Conservation (phyloP, 257 asterid species). For the Ophiorrhiza pumila region DNA sequence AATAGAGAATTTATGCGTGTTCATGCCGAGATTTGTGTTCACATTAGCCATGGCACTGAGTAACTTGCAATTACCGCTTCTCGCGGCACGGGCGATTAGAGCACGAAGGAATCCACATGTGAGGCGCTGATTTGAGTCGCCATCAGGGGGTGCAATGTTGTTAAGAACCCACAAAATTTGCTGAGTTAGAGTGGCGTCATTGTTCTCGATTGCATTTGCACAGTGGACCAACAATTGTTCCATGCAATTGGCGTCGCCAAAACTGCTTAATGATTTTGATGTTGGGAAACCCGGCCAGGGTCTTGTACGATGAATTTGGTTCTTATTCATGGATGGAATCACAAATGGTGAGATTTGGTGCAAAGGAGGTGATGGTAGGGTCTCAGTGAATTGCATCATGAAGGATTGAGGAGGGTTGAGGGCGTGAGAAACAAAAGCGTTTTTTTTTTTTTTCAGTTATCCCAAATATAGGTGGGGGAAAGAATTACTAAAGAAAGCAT, state of each 20-base stretch:
- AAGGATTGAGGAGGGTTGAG: conserved; percentile 1
- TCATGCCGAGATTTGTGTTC: conserved; percentile 29
- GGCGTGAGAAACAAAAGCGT: not conserved
- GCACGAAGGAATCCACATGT: conserved; percentile 89
- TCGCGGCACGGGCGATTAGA: conserved; percentile 73
- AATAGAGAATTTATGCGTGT: conserved; percentile 63
- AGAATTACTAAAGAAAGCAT: not conserved
- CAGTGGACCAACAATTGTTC: conserved; percentile 86
- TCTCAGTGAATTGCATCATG: conserved; percentile 73
- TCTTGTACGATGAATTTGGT: conserved; percentile 29
- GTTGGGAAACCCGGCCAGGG: conserved; percentile 70
- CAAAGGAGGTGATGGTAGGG: conserved; percentile 31
- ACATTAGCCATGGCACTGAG: conserved; percentile 52
- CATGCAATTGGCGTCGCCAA: conserved; percentile 88
- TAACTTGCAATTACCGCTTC: conserved; percentile 55
- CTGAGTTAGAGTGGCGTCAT: conserved; percentile 87
- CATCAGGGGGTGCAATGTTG: conserved; percentile 94
- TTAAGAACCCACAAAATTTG: conserved; percentile 94
- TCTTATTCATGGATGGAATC: conserved; percentile 31
- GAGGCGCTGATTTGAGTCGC: conserved; percentile 90
- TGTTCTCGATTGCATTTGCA: conserved; percentile 77
- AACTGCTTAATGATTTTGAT: conserved; percentile 35
- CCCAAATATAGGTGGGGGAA: not conserved
- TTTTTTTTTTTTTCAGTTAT: not conserved
- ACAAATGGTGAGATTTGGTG: conserved; percentile 41